These are phyloP conservation scores for Arthrinium phaeospermum DNA, from an alignment of 2,329 filamentous ascomycete species.

Conservation along the genomic window DNA sequence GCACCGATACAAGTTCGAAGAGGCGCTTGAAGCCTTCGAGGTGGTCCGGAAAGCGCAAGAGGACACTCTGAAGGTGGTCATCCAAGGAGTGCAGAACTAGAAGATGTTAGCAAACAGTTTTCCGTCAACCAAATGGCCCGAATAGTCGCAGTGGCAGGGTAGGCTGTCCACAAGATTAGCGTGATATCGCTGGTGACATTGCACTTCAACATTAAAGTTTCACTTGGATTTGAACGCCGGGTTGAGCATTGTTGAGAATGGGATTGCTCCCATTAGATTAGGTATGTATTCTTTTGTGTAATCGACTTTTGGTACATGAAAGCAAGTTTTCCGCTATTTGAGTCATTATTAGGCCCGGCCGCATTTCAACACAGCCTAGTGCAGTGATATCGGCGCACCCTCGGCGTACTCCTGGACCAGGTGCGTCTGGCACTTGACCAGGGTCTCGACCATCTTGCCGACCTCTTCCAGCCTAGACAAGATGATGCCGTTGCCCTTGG, in stretches of 20 bases:
- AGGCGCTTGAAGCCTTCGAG: constrained; percentile 29
- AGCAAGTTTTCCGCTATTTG: neutral
- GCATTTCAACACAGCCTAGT: neutral
- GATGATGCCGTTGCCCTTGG: constrained; percentile 66
- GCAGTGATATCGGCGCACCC: neutral
- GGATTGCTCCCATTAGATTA: neutral
- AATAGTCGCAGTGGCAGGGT: too few relatives aligned
- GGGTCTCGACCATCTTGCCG: constrained; percentile 62
- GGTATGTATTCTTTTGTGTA: neutral
- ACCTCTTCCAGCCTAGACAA: constrained; percentile 57
- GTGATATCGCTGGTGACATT: neutral
- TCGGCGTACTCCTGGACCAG: constrained; percentile 38
- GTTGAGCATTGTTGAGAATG: neutral
- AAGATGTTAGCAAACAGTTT: too few relatives aligned
- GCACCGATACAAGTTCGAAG: constrained; percentile 40
- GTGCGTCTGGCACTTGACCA: constrained; percentile 61
- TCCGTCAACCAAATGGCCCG: too few relatives aligned
- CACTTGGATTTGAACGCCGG: neutral
- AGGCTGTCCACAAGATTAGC: too few relatives aligned
- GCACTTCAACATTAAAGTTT: neutral
- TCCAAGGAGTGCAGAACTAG: constrained; percentile 26
- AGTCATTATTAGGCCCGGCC: neutral
- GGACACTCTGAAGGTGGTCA: constrained; percentile 33
- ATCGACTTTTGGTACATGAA: neutral
- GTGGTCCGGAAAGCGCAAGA: constrained; percentile 27